phyloP scores from a whole-genome alignment of 2,329 filamentous ascomycete genomes.

The Eurotiales sp. region DNA sequence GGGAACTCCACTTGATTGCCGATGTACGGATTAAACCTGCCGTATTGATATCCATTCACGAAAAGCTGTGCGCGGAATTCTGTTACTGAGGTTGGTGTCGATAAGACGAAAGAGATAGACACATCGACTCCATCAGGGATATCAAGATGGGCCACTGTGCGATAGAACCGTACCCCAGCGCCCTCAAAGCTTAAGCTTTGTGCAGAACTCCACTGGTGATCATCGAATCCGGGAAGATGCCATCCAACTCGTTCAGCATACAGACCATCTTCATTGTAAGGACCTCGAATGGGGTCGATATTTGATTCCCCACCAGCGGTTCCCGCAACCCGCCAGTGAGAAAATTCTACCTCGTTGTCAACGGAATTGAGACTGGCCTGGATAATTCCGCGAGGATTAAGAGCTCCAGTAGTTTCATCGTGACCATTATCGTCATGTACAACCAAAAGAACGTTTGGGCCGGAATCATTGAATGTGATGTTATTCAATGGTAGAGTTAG shows the following conservation, averaged over 20 bases:
- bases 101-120: conserved; percentile 52
- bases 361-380: conserved; percentile 39
- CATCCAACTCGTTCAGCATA: conserved; percentile 55
- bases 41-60: conserved; percentile 65
- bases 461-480: conserved; percentile 48
- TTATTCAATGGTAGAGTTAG: conserved; percentile 55
- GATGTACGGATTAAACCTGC: conserved; percentile 57
- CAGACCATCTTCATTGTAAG: conserved; percentile 56
- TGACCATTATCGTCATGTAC: conserved; percentile 70
- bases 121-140: conserved; percentile 53
- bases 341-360: conserved; percentile 22
- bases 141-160: conserved; percentile 49
- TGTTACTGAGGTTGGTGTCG: not conserved
- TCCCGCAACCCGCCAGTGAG: conserved; percentile 55
- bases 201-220: conserved; percentile 39
- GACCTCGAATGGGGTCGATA: conserved; percentile 48
- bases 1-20: conserved; percentile 60
- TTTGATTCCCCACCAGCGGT: conserved; percentile 56
- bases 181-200: conserved; percentile 41
- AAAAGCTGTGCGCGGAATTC: conserved; percentile 51
- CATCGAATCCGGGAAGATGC: conserved; percentile 53
- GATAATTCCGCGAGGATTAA: conserved; percentile 55
- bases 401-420: conserved; percentile 61
- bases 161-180: conserved; percentile 55
- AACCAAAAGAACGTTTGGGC: conserved; percentile 58